Evolutionary conservation across 352 stramenopile genomes (phyloP).

Genomic region (Pythium guiyangense): DNA sequence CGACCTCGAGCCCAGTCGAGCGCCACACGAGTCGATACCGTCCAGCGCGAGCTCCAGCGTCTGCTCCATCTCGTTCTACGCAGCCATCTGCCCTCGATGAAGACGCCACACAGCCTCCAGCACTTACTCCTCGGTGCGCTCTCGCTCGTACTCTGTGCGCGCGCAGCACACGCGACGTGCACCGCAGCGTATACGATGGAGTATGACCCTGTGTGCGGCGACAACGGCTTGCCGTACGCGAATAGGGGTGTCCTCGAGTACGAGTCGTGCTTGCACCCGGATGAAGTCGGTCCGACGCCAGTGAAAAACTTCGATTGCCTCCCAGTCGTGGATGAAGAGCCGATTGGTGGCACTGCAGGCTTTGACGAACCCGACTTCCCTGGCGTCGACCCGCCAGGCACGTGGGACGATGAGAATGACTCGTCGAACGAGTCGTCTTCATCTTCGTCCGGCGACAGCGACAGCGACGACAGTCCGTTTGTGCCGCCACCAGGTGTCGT

Average conservation of each 20-base stretch:
- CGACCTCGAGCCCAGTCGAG: neutral
- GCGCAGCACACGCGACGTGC: neutral
- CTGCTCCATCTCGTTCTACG: neutral
- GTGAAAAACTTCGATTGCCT: neutral
- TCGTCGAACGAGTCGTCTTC: neutral
- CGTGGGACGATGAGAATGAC: neutral
- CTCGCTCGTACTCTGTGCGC: neutral
- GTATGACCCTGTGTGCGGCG: constrained; percentile 15
- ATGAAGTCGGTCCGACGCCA: neutral
- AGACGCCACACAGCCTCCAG: neutral
- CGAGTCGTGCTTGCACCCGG: neutral
- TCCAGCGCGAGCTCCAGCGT: neutral
- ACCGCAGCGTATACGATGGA: neutral
- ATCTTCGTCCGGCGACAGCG: neutral
- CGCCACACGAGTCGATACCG: too few species aligned
- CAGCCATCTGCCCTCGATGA: constrained; percentile 1
- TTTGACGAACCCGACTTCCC: constrained; percentile 1
- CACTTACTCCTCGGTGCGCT: neutral
- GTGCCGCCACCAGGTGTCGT: neutral
- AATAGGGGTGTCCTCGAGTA: constrained; percentile 12
- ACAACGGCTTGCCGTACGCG: constrained; percentile 9
- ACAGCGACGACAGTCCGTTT: neutral
- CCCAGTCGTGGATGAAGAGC: neutral
- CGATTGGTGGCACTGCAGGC: neutral
- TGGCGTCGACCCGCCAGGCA: neutral